Conservation (phyloP, 1,284 basidiomycete species). For the Cryptococcus deneoformans region DNA sequence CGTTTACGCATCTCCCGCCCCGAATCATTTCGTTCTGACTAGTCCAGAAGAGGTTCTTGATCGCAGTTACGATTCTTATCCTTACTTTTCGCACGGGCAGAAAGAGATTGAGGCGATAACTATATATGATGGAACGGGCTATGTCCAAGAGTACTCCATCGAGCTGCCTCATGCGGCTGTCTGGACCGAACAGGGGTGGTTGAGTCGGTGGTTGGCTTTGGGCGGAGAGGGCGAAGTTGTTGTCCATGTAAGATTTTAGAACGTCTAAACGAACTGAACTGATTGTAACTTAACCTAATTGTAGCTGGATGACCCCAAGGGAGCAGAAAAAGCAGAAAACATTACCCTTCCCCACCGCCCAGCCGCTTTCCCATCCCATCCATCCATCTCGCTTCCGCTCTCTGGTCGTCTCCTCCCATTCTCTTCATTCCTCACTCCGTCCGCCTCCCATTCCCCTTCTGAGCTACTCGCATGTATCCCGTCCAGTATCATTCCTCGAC, state of each 20-base stretch:
- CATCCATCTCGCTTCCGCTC: constrained; percentile 26
- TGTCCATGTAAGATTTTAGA: constrained; percentile 27
- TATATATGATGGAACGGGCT: too few relatives aligned
- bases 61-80: too few relatives aligned
- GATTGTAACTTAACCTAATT: not conserved
- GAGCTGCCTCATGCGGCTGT: too few relatives aligned
- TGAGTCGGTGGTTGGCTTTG: constrained; percentile 33
- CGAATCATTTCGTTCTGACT: too few relatives aligned
- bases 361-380: constrained; percentile 43
- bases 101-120: too few relatives aligned
- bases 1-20: too few relatives aligned
- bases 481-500: constrained; percentile 15
- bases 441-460: not conserved
- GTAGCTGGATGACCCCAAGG: not conserved
- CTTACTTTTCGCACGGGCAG: too few relatives aligned
- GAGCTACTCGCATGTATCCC: constrained; percentile 23
- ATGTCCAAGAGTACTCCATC: too few relatives aligned
- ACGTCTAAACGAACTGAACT: not conserved
- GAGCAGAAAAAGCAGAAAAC: constrained; percentile 27
- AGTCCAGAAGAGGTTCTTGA: too few relatives aligned
- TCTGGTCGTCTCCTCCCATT: constrained; percentile 35
- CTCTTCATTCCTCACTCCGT: constrained; percentile 9
- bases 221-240: constrained; percentile 40
- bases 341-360: constrained; percentile 46
- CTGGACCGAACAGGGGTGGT: constrained; percentile 19